Percentiles rank a stretch among this genome's conserved stretches.
These are phyloP conservation scores for Wickerhamomyces strasburgensis DNA, from an alignment of 805 yeast genomes.

Conservation along the genomic window DNA sequence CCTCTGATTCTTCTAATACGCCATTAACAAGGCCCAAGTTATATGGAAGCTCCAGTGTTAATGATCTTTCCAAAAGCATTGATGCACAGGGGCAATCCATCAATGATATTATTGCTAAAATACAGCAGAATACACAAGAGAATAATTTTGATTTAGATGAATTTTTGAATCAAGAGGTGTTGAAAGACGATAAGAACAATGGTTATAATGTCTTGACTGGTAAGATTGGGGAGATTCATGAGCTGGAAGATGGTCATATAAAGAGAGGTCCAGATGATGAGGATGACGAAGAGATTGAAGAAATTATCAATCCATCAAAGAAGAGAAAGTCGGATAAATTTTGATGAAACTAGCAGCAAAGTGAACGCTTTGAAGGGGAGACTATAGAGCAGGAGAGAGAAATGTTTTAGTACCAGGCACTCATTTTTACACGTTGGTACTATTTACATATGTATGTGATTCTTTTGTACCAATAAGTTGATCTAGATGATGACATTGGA, in stretches of 20 bases:
- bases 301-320: constrained; percentile 8
- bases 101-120: constrained; percentile 20
- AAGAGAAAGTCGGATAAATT: constrained; percentile 2
- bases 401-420: no score
- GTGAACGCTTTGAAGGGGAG: no score
- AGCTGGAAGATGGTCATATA: constrained; percentile 2
- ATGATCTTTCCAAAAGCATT: constrained; percentile 19
- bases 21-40: constrained; percentile 4
- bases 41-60: constrained; percentile 9
- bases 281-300: constrained; percentile 5
- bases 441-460: no score
- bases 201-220: neutral
- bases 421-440: no score
- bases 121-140: constrained; percentile 11
- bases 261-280: constrained; percentile 1
- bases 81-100: constrained; percentile 24
- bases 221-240: constrained; percentile 2
- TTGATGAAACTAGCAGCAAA: neutral
- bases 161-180: constrained; percentile 17
- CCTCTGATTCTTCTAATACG: neutral
- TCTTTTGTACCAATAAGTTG: no score
- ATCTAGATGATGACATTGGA: no score
- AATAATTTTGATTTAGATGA: constrained; percentile 23
- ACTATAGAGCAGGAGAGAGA: no score
- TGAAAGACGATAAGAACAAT: constrained; percentile 1